Evolutionary conservation across 495 filamentous ascomycete genomes (phyloP).

Genomic region (Articulospora tetracladia): DNA sequence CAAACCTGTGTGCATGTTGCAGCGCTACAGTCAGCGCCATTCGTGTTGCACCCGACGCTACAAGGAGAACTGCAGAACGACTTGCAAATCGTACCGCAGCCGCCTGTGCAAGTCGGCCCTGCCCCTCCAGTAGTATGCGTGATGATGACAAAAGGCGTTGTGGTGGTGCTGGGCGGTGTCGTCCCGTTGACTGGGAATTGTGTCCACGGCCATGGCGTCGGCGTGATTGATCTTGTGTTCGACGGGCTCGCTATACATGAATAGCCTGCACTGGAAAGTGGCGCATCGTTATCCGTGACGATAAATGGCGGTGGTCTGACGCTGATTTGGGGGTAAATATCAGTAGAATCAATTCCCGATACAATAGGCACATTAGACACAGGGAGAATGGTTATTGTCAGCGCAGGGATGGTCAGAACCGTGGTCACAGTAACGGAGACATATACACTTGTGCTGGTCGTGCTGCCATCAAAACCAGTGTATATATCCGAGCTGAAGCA

Average conservation of each 20-base stretch:
- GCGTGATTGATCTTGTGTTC: too few species aligned
- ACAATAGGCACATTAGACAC: neutral
- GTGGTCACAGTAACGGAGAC: neutral
- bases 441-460: neutral
- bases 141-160: too few species aligned
- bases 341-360: neutral
- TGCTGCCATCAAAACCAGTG: neutral
- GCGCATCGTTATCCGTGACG: too few species aligned
- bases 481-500: constrained; percentile 1
- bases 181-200: neutral
- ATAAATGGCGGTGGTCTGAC: too few species aligned
- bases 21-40: neutral
- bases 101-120: too few species aligned
- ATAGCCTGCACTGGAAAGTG: too few species aligned
- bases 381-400: neutral
- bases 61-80: neutral
- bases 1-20: neutral
- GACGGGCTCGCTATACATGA: too few species aligned
- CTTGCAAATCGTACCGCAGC: too few species aligned
- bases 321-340: neutral
- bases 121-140: too few species aligned
- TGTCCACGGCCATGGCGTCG: neutral
- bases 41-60: neutral
- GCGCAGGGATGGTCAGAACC: neutral
- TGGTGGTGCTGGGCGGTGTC: too few species aligned